Percentiles rank a stretch among this genome's conserved stretches.
phyloP scores from a whole-genome alignment of 78 protist genomes.

The Isochrysis galbana region DNA sequence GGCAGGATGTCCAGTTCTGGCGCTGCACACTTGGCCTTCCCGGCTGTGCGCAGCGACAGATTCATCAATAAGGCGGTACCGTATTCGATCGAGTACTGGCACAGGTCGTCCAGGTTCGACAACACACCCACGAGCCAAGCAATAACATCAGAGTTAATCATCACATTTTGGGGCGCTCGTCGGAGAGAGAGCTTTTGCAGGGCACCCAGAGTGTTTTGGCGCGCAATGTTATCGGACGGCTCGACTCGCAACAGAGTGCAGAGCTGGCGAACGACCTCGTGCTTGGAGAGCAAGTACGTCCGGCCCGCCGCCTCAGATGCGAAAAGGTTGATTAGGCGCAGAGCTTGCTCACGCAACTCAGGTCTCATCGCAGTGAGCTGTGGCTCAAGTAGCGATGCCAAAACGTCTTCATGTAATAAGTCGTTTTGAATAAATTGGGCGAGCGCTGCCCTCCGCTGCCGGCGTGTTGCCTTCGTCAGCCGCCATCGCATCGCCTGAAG shows the following conservation, averaged over 20 bases:
- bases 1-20: background rate
- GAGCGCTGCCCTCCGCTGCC: background rate
- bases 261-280: background rate
- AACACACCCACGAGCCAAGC: background rate
- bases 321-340: constrained; percentile 13
- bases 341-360: background rate
- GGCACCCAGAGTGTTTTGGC: constrained; percentile 33
- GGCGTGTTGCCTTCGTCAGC: background rate
- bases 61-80: constrained; percentile 47
- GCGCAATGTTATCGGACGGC: background rate
- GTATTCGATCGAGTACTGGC: constrained; percentile 39
- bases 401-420: background rate
- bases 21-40: background rate
- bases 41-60: constrained; percentile 27
- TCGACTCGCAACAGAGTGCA: background rate
- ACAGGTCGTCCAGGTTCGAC: background rate
- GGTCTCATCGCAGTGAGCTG: background rate
- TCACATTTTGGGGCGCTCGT: constrained; percentile 2
- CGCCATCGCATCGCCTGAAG: constrained; percentile 54
- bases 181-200: constrained; percentile 40
- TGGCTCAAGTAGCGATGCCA: background rate
- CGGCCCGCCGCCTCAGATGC: constrained; percentile 22
- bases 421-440: background rate
- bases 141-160: background rate
- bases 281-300: background rate